These are phyloP conservation scores for Xylaria nigripes DNA, from an alignment of 495 filamentous ascomycete species.

Conservation along the genomic window DNA sequence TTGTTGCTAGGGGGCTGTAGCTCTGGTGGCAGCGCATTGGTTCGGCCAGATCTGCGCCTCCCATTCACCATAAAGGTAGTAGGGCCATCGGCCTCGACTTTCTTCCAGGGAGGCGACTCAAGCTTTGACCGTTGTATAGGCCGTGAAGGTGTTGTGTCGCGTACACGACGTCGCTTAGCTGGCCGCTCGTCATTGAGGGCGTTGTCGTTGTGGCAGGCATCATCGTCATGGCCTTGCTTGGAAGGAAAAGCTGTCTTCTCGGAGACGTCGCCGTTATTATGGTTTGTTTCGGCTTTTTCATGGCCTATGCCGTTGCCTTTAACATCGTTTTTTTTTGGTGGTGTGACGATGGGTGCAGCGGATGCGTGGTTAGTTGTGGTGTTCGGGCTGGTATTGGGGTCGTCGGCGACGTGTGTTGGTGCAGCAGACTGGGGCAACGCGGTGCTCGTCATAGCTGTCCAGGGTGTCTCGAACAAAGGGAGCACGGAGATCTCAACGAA, in stretches of 20 bases:
- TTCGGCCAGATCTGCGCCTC: slow-evolving; percentile 75
- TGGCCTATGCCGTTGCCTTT: neutral
- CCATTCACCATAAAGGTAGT: slow-evolving; percentile 77
- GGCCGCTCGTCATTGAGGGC: slow-evolving; percentile 46
- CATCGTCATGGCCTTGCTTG: neutral
- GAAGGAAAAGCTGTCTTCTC: neutral
- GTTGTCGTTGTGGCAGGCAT: slow-evolving; percentile 9
- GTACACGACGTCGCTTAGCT: slow-evolving; percentile 65
- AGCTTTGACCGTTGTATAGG: slow-evolving; percentile 35
- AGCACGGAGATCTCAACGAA: slow-evolving; percentile 58
- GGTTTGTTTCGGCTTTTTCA: slow-evolving; percentile 9
- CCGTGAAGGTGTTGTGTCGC: slow-evolving; percentile 31
- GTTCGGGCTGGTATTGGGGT: slow-evolving; percentile 22
- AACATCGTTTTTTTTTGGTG: slow-evolving; percentile 9
- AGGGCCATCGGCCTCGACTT: slow-evolving; percentile 73
- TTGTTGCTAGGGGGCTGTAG: slow-evolving; percentile 60
- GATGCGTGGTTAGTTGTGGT: neutral
- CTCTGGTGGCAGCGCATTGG: slow-evolving; percentile 65
- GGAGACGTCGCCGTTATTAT: neutral
- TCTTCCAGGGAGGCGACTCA: slow-evolving; percentile 91
- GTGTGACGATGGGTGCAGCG: neutral
- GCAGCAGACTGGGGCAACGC: slow-evolving; percentile 38
- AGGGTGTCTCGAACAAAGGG: slow-evolving; percentile 29
- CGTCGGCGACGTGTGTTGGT: slow-evolving; percentile 31
- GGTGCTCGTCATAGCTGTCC: slow-evolving; percentile 43